Base-by-base conservation (phyloP, 192 early-diverging fungal genomes). In the Kickxella alabastrina region DNA sequence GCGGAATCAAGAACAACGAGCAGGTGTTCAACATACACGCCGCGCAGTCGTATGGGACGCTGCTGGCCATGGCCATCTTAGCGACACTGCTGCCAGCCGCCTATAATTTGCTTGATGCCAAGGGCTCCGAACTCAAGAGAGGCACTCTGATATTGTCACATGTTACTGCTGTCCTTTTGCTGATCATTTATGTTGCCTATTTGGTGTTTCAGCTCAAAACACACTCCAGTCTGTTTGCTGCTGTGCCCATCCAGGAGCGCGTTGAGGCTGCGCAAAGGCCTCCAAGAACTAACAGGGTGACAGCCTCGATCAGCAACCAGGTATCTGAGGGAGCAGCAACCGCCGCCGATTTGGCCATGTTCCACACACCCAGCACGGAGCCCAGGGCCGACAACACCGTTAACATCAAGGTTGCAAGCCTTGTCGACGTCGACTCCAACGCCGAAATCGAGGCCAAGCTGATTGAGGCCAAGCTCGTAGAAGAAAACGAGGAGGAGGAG, bases 131-230 rank as follows among this genome's bases (percentile, higher is more conserved):
- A 25, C 63, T 85, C 14, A 71, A 77, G 35, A 62, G 60, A 23
- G 75, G 75, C 15, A 75, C 78, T 7, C 51, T 85, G 38, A 81
- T 63, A 8, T 54, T 90, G 49, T 87, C 85, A 7, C 80, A 82
- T 19, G 81, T 80, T 28, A 85, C 84, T 0, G 75, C 90, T 0
- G 73, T 89, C 25, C 79, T 88, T 15, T 59, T 91, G 32, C 65
- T 89, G 19, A 35, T 87, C 25, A 78, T 85, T 38, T 89, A 91
- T 44, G 60, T 80, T 6, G 70, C 77, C 41, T 85, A 81, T 43
- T 47, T 89, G 22, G 68, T 77, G 34, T 87, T 89, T 67, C 84
- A 87, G 80, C 81, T 95, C 42, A 81, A 83, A 54, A 92, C 94
- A 9, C 92, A 97, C 54, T 65, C 77, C 13, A 69, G 81, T 44